Evolutionary conservation across 148 eudicot species (phyloP), one percentile per base, ranked within the genome.

Genomic region (Rhododendron simsii): DNA sequence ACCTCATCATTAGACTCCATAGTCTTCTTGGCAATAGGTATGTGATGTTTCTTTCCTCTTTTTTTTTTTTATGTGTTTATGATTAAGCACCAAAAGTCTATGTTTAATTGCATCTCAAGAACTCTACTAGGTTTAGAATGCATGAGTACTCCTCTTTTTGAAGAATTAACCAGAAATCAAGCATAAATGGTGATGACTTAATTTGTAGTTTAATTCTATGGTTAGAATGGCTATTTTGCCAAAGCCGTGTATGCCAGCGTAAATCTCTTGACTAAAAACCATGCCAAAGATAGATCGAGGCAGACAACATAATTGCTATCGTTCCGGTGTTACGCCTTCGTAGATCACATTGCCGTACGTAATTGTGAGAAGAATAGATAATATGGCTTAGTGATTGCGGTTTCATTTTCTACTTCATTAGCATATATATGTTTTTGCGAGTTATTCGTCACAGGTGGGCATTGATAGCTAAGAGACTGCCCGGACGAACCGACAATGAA

Each of bases 1-100:
- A 90, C 57, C 89, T 90, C 84, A 90, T 90, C 3, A 90, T 90
- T 73, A 84, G 90, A 2, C 91, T 90, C 33, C 91, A 90, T 59
- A 86, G 85, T 47, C 91, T 90, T 80, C 55, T 90, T 44, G 91
- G 91, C n/a, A 90, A 90, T 83, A 88, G 91, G 91, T 88, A 33
- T 30, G 35, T 8, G 39, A 13, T 4, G 4, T 71, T 12, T 30
- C 1, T 30, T 35, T 5, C 5, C 5, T 20, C 1, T 0, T 23
- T 37, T 2, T 37, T 37, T 1, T 44, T 33, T 33, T 33, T 33
- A 30, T 30, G 12, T 4, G 5, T 12, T 2, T 59, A 11, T 6
- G 21, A 20, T 3, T 63, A 63, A 63, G 69, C 12, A 23, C 28
- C 18, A 53, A 14, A 15, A 53, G 20, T 14, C 20, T 15, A 2